phyloP scores from a whole-genome alignment of 2,329 filamentous ascomycete species.

The Hymenoscyphus occultus region DNA sequence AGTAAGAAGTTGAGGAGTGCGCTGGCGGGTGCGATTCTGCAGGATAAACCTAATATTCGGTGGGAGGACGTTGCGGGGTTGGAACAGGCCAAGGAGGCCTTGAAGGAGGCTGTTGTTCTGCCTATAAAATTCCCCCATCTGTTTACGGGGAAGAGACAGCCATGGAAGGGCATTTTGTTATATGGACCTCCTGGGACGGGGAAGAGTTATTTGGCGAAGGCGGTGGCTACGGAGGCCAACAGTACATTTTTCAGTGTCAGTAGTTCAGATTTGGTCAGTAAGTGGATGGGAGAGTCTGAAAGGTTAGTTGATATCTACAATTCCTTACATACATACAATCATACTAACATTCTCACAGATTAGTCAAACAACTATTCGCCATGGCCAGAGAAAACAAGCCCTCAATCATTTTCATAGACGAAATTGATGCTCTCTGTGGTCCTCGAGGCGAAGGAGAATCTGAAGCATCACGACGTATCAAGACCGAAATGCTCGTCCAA shows the following conservation, averaged over 20 bases:
- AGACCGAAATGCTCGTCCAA: slow-evolving; percentile 96
- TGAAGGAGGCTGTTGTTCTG: slow-evolving; percentile 96
- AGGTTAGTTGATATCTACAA: slow-evolving; percentile 53
- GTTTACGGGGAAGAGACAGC: slow-evolving; percentile 92
- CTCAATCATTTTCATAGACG: slow-evolving; percentile 98
- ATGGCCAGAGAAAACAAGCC: slow-evolving; percentile 98
- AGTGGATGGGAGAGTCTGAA: slow-evolving; percentile 99
- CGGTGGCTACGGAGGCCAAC: slow-evolving; percentile 96
- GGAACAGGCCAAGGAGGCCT: slow-evolving; percentile 89
- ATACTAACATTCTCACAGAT: slow-evolving; percentile 30
- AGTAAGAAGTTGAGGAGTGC: slow-evolving; percentile 93
- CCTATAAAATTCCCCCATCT: slow-evolving; percentile 98
- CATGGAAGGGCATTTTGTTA: slow-evolving; percentile 96
- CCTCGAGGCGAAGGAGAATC: slow-evolving; percentile 93
- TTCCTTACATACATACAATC: neutral
- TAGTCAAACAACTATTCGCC: slow-evolving; percentile 94
- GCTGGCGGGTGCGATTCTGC: slow-evolving; percentile 85
- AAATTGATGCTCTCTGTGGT: slow-evolving; percentile 94
- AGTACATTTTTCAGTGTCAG: slow-evolving; percentile 99
- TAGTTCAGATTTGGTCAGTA: slow-evolving; percentile 94
- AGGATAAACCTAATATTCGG: slow-evolving; percentile 92
- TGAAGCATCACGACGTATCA: slow-evolving; percentile 94
- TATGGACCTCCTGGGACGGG: slow-evolving; percentile 96
- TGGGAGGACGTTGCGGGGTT: slow-evolving; percentile 98
- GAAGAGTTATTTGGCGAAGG: slow-evolving; percentile 96